phyloP scores from a whole-genome alignment of 1,284 basidiomycete genomes.

The Takashimella tepidaria region DNA sequence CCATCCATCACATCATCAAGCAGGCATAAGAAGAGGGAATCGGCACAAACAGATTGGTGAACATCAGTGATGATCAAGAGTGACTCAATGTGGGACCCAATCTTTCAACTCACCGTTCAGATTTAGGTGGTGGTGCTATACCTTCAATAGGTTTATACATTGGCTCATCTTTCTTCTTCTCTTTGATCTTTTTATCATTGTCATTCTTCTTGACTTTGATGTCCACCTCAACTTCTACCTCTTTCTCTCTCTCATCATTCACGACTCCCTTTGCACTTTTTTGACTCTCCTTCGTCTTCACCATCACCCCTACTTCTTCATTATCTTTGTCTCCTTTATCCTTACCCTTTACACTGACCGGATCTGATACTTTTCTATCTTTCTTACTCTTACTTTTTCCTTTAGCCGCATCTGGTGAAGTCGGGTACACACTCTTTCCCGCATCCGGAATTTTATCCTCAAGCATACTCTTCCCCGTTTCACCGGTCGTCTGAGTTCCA shows the following conservation, averaged over 20 bases:
- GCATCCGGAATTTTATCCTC: neutral
- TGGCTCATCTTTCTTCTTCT: neutral
- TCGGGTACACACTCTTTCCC: no score
- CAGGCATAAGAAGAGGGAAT: neutral
- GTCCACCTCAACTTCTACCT: neutral
- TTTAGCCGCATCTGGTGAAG: no score
- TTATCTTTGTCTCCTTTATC: no score
- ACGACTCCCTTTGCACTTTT: neutral
- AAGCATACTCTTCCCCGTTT: neutral
- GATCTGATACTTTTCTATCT: neutral
- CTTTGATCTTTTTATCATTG: neutral
- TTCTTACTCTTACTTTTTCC: no score
- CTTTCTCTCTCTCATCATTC: neutral
- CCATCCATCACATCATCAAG: no score
- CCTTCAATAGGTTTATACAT: neutral
- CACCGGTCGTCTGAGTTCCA: neutral
- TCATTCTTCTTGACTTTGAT: neutral
- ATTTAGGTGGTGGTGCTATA: neutral
- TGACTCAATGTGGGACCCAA: neutral
- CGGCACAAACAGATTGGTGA: neutral
- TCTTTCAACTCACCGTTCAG: neutral
- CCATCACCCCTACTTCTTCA: no score
- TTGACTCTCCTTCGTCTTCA: no score
- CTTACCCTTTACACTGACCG: neutral
- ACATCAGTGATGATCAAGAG: neutral